phyloP scores from a whole-genome alignment of 2,329 filamentous ascomycete species.

The Aureobasidium musti region DNA sequence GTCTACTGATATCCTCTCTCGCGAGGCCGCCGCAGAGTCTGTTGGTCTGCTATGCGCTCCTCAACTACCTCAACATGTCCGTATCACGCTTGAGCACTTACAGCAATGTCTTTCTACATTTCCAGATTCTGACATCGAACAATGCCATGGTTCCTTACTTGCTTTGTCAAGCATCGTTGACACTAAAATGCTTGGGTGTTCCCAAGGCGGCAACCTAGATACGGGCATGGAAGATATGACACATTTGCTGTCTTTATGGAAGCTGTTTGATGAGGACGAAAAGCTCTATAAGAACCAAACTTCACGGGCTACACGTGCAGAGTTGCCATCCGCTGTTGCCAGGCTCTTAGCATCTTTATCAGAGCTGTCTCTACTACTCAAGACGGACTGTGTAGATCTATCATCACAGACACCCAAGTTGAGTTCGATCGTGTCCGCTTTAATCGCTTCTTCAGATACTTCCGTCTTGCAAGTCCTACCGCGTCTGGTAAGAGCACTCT shows the following conservation, averaged over 20 bases:
- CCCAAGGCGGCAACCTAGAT: conserved; percentile 34
- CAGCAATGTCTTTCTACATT: neutral
- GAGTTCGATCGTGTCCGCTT: conserved; percentile 23
- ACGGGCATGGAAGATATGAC: conserved; percentile 41
- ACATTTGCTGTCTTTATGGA: conserved; percentile 11
- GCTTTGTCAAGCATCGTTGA: conserved; percentile 26
- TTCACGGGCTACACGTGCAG: conserved; percentile 35
- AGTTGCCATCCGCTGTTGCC: conserved; percentile 36
- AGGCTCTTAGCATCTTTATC: conserved; percentile 35
- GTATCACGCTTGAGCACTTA: neutral
- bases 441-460: conserved; percentile 38
- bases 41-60: conserved; percentile 50
- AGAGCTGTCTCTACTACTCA: conserved; percentile 19
- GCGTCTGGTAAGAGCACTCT: conserved; percentile 32
- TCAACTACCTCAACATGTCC: neutral
- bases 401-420: neutral
- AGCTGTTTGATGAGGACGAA: neutral
- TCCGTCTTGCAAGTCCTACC: conserved; percentile 36
- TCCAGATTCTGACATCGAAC: conserved; percentile 1
- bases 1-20: conserved; percentile 71
- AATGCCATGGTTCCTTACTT: conserved; percentile 24
- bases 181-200: conserved; percentile 44
- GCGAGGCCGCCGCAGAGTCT: conserved; percentile 69
- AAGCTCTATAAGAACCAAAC: conserved; percentile 20
- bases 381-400: neutral